A percentile compares a stretch with the other conserved stretches of the same genome.
These are phyloP conservation scores for Cochlearia excelsa DNA, from an alignment of 345 rosid genomes.

Conservation along the genomic window DNA sequence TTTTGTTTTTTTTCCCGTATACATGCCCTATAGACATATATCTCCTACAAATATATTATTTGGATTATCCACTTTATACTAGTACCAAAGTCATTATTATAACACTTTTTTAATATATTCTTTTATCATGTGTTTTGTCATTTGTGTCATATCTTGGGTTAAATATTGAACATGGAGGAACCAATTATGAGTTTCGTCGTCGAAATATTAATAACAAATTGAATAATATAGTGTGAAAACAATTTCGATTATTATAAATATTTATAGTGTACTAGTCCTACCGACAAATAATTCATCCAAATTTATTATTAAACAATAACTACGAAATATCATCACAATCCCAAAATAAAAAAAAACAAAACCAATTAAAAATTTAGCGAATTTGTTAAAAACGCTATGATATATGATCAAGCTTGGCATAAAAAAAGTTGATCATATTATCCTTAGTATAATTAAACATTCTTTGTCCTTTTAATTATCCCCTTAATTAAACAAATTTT, in stretches of 20 bases:
- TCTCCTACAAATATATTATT: slow-evolving; percentile 45
- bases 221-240: slow-evolving; percentile 29
- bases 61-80: slow-evolving; percentile 32
- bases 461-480: slow-evolving; percentile 25
- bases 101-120: neutral
- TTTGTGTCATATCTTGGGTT: slow-evolving; percentile 31
- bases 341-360: slow-evolving; percentile 4
- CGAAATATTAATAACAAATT: slow-evolving; percentile 25
- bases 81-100: slow-evolving; percentile 25
- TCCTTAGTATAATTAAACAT: slow-evolving; percentile 1
- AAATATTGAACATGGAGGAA: neutral
- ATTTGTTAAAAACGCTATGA: slow-evolving; percentile 19
- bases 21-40: slow-evolving; percentile 39
- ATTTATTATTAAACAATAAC: neutral
- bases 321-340: slow-evolving; percentile 30
- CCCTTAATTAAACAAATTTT: slow-evolving; percentile 24
- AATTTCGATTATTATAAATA: slow-evolving; percentile 13
- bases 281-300: neutral
- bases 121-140: slow-evolving; percentile 16
- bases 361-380: slow-evolving; percentile 27
- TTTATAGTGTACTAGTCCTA: slow-evolving; percentile 1
- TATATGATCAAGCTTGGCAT: slow-evolving; percentile 30
- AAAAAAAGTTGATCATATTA: slow-evolving; percentile 30
- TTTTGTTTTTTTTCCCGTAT: neutral
- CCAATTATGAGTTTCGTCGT: slow-evolving; percentile 15